A percentile compares a stretch with the other conserved stretches of the same genome.
Evolutionary conservation across 2,329 filamentous ascomycete genomes (phyloP).

Genomic region (Fusarium nematophilum): DNA sequence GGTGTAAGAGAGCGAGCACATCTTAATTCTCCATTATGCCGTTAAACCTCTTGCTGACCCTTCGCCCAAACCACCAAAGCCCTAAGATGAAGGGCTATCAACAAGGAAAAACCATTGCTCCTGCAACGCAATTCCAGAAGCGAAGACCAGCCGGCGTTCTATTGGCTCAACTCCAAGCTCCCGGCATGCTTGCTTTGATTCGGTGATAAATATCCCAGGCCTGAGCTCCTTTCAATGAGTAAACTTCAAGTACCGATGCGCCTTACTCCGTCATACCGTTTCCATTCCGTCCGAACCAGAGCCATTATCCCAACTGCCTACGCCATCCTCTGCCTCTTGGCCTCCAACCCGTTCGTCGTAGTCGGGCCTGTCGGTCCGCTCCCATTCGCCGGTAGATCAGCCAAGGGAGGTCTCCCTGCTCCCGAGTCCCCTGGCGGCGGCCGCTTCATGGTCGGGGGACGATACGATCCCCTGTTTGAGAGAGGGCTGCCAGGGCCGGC

Average conservation of each 20-base stretch:
- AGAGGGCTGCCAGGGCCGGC: constrained; percentile 65
- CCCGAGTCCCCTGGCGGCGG: constrained; percentile 50
- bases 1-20: neutral
- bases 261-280: constrained; percentile 24
- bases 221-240: constrained; percentile 34
- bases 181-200: constrained; percentile 18
- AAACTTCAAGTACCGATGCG: constrained; percentile 25
- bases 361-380: constrained; percentile 35
- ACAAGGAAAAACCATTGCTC: constrained; percentile 1
- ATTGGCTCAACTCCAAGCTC: constrained; percentile 6
- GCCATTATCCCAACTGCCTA: constrained; percentile 35
- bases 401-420: constrained; percentile 56
- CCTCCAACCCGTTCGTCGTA: constrained; percentile 52
- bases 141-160: constrained; percentile 3
- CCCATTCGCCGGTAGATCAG: constrained; percentile 63
- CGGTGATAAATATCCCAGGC: constrained; percentile 28
- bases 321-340: constrained; percentile 64
- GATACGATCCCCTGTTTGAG: constrained; percentile 68
- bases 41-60: too few species aligned
- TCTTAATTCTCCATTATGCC: neutral
- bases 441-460: constrained; percentile 69
- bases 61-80: neutral
- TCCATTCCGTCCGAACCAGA: neutral
- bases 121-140: constrained; percentile 6
- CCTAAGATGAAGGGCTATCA: neutral